Evolutionary conservation across 2,329 filamentous ascomycete genomes (phyloP).

Genomic region (Cladosporium sphaerospermum): DNA sequence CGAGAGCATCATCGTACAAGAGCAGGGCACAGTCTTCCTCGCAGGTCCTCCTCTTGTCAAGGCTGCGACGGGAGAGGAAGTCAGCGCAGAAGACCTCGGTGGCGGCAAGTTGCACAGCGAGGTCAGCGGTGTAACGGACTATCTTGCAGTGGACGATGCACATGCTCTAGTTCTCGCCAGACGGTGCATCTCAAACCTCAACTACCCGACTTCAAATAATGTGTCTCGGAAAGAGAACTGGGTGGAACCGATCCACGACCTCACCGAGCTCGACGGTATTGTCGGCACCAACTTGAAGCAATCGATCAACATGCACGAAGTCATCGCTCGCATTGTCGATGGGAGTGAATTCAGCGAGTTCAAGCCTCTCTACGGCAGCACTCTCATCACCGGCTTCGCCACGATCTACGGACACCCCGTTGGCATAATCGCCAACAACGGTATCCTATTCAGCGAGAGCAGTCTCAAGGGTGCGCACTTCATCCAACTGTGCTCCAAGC

Average conservation of each 20-base stretch:
- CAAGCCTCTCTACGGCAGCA: constrained; percentile 84
- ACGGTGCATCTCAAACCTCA: constrained; percentile 79
- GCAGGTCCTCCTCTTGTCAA: constrained; percentile 92
- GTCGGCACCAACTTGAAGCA: constrained; percentile 84
- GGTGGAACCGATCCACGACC: constrained; percentile 72
- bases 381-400: constrained; percentile 82
- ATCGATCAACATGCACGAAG: constrained; percentile 77
- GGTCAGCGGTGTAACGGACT: constrained; percentile 89
- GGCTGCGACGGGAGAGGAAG: constrained; percentile 88
- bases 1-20: constrained; percentile 91
- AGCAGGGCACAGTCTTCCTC: constrained; percentile 96
- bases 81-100: constrained; percentile 83
- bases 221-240: constrained; percentile 40
- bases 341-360: constrained; percentile 88
- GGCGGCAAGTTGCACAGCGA: constrained; percentile 85
- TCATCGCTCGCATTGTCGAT: constrained; percentile 90
- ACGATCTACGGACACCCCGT: constrained; percentile 84
- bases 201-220: constrained; percentile 60
- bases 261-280: constrained; percentile 77
- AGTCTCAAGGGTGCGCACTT: constrained; percentile 94
- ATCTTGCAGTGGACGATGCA: constrained; percentile 87
- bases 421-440: constrained; percentile 92
- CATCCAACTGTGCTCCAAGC: constrained; percentile 86
- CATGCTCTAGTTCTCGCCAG: constrained; percentile 83
- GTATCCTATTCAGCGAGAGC: constrained; percentile 84